Conservation (phyloP, 768 basidiomycete genomes). For the Naganishia antarctica region DNA sequence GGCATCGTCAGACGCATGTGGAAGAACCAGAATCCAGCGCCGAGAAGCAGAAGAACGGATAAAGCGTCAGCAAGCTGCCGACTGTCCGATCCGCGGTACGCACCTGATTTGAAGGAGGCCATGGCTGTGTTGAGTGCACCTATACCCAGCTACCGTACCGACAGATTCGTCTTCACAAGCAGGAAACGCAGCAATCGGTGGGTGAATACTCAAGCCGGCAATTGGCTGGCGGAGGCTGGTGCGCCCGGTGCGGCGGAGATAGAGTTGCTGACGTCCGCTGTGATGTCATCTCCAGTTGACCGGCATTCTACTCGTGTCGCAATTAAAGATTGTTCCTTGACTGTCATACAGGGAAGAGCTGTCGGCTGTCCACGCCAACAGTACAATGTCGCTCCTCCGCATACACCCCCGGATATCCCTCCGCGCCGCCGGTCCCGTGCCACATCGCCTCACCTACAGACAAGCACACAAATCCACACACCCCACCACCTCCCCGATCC, state of each 20-base stretch:
- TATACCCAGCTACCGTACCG: background rate
- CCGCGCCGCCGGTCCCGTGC: background rate
- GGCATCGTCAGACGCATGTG: background rate
- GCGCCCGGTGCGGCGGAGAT: background rate
- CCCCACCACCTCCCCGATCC: background rate
- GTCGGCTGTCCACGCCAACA: background rate
- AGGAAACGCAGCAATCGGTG: background rate
- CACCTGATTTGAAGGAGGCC: conserved; percentile 18
- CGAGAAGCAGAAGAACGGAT: no score
- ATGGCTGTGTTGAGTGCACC: background rate
- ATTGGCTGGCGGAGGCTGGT: conserved; percentile 7
- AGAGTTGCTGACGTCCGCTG: background rate
- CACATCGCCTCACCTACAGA: background rate
- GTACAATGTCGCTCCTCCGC: conserved; percentile 22
- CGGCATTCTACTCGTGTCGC: background rate
- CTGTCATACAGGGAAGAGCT: no score
- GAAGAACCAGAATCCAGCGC: no score
- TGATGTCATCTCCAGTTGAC: background rate
- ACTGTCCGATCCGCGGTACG: background rate
- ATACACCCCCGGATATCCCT: background rate
- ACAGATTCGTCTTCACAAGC: no score
- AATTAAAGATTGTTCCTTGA: no score
- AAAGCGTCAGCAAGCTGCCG: background rate
- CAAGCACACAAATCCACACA: conserved; percentile 17
- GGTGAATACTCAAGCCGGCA: conserved; percentile 1